phyloP scores from a whole-genome alignment of 345 rosid species.

The Citrus cavaleriei region DNA sequence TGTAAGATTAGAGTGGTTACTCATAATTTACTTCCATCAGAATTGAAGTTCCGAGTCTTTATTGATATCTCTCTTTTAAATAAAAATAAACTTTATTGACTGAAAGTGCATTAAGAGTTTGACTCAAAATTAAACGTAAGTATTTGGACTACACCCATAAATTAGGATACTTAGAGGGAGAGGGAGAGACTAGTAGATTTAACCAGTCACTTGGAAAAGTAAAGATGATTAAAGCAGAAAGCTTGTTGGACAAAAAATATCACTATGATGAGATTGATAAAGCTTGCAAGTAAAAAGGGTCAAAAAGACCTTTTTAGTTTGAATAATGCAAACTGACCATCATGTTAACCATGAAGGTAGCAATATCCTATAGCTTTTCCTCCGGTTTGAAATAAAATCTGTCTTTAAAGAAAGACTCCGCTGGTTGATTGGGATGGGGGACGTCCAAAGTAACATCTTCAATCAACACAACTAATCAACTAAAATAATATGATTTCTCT shows the following conservation, averaged over 20 bases:
- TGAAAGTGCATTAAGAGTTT: too few relatives aligned
- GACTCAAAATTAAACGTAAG: too few relatives aligned
- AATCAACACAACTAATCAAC: background rate
- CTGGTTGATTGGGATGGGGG: background rate
- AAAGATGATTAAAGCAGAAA: background rate
- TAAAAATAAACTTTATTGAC: too few relatives aligned
- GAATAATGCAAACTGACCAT: conserved; percentile 7
- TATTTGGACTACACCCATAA: too few relatives aligned
- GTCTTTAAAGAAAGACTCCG: conserved; percentile 6
- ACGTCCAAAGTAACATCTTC: background rate
- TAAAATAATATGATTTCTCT: background rate
- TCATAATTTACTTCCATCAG: too few relatives aligned
- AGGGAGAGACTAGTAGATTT: background rate
- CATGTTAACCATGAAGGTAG: background rate
- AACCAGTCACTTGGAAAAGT: background rate
- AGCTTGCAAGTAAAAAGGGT: conserved; percentile 18
- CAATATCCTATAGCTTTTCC: conserved; percentile 14
- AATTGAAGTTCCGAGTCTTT: too few relatives aligned
- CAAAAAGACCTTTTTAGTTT: conserved; percentile 22
- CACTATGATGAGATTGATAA: conserved; percentile 3
- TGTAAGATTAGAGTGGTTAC: too few relatives aligned
- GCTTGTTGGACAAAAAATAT: background rate
- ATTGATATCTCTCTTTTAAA: too few relatives aligned
- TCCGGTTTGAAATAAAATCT: conserved; percentile 17
- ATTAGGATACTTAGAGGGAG: background rate